These are phyloP conservation scores for Endocarpon pusillum DNA, from an alignment of 495 filamentous ascomycete genomes.

Conservation along the genomic window DNA sequence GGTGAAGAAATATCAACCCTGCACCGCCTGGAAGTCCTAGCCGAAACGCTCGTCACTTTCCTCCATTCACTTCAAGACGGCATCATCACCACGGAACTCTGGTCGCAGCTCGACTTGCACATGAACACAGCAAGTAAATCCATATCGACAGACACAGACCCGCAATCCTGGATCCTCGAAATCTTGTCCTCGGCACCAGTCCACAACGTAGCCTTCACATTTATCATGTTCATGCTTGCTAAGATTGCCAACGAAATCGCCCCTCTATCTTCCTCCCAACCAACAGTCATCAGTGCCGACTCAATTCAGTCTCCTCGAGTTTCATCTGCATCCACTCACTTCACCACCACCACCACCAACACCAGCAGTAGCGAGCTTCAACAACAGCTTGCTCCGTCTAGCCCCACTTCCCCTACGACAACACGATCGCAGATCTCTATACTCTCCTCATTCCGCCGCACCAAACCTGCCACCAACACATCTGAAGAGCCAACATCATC, in stretches of 20 bases:
- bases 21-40: constrained; percentile 51
- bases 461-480: not conserved
- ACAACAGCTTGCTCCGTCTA: not conserved
- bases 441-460: not conserved
- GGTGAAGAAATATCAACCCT: constrained; percentile 37
- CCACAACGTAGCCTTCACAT: constrained; percentile 73
- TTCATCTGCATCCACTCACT: too few species aligned
- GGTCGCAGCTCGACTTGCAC: constrained; percentile 50
- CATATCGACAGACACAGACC: constrained; percentile 40
- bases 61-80: constrained; percentile 58
- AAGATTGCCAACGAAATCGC: constrained; percentile 31
- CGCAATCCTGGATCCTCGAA: constrained; percentile 52
- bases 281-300: constrained; percentile 1
- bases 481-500: constrained; percentile 1
- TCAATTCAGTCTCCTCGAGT: not conserved
- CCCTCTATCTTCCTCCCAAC: constrained; percentile 16
- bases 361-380: not conserved
- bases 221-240: constrained; percentile 61
- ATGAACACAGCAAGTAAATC: constrained; percentile 33
- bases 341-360: too few species aligned
- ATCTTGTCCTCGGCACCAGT: constrained; percentile 50
- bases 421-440: not conserved
- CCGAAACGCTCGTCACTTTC: constrained; percentile 51
- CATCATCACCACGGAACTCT: constrained; percentile 48
- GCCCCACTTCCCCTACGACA: not conserved